A percentile compares a stretch with the other conserved stretches of the same genome.
Evolutionary conservation across 371 early-diverging fungal genomes (phyloP).

Genomic region (Lichtheimia ramosa): DNA sequence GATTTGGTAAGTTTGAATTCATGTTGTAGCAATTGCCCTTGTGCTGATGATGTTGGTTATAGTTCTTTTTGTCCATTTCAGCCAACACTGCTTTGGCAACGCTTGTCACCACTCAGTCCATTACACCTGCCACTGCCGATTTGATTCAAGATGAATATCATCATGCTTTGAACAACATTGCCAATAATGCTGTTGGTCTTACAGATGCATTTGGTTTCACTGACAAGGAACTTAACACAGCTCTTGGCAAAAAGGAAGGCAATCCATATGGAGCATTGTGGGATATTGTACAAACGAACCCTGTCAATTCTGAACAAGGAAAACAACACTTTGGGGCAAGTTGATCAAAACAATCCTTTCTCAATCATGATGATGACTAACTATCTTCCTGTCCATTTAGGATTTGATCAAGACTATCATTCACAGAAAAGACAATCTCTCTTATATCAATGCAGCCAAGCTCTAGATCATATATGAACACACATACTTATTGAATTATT

Average conservation of each 20-base stretch:
- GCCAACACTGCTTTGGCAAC: constrained; percentile 27
- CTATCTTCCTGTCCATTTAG: constrained; percentile 14
- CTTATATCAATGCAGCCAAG: constrained; percentile 19
- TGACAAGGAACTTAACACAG: constrained; percentile 62
- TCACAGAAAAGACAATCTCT: constrained; percentile 17
- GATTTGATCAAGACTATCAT: constrained; percentile 15
- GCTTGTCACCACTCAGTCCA: constrained; percentile 38
- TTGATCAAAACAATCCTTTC: not conserved
- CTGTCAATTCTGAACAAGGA: constrained; percentile 49
- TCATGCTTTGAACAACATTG: constrained; percentile 25
- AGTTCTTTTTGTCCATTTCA: constrained; percentile 38
- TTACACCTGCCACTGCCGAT: constrained; percentile 25
- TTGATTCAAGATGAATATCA: constrained; percentile 27
- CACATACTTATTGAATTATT: not conserved
- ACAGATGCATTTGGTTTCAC: constrained; percentile 72
- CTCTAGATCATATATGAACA: constrained; percentile 6
- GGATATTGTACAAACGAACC: constrained; percentile 63
- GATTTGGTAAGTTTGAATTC: constrained; percentile 31
- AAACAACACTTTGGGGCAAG: constrained; percentile 22
- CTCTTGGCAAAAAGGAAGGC: constrained; percentile 68
- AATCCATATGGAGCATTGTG: constrained; percentile 69
- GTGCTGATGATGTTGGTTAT: not conserved
- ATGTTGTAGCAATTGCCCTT: not conserved
- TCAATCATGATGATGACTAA: not conserved
- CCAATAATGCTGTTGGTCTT: constrained; percentile 62